Base-by-base conservation (phyloP, 176 grass and related monocot species). In the Metroxylon sagu region DNA sequence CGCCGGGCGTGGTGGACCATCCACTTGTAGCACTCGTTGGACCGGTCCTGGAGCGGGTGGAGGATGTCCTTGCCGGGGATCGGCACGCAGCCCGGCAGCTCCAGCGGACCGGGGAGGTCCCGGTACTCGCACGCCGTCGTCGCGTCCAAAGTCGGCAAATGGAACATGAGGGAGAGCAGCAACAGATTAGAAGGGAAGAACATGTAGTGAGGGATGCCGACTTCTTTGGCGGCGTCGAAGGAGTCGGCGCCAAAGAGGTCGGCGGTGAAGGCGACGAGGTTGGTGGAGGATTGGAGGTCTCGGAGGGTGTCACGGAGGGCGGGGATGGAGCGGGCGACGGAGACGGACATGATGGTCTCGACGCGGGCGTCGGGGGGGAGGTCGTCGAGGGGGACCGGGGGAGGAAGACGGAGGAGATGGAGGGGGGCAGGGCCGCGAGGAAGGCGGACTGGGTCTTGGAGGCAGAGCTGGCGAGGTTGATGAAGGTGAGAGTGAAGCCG, bases 11-110 rank as follows among this genome's bases (percentile, higher is more conserved):
- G 14, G 0, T 79, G 74, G 6, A 85, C 2, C 1, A 79, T 1
- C 50, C 69, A 64, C 1, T 5, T 5, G 59, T 73, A 77, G 3
- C 0, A 64, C 5, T 80, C 56, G 51, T 60, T 18, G 14, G 57
- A 15, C 1, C 81, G 78, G 81, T 85, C 70, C 74, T 82, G 71
- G 6, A 77, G 0, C 4, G 65, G 28, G 0, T 82, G 57, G 27
- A 50, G 2, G 53, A 84, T 70, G 56, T 85, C 84, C 25, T 50
- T 19, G 29, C 84, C 78, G 18, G 12, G 77, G 0, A 95, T 14
- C 3, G 89, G 77, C 54, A 85, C 63, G 75, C 89, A 95, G 0
- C 89, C 89, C 0, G 78, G 75, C 0, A 95, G 63, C n/a, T 53
- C 4, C 29, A 88, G 29, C 10, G 77, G 78, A 4, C 74, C 89